Evolutionary conservation across 1,139 yeast species (phyloP), one percentile per base, ranked within the genome.

Genomic region (Taphrina pruni): DNA sequence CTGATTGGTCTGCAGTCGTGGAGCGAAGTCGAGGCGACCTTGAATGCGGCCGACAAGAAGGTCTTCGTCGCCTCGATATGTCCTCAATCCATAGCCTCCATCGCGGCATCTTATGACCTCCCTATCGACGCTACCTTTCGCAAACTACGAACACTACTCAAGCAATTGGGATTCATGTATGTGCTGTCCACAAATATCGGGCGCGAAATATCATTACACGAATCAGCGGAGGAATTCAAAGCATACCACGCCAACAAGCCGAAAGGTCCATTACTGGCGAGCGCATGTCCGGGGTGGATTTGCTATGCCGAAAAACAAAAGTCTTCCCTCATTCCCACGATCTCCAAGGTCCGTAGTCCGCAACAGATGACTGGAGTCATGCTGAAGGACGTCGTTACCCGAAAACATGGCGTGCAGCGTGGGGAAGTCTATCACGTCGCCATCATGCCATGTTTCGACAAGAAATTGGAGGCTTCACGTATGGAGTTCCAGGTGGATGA

Each of bases 261-360:
- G 60, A 66, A 69, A 61, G 71, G 82, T 14, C 92, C 91, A 45
- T 70, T 85, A 20, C 75, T 88, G 74, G 81, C 90, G 73, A 82
- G 91, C 5, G 83, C 89, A 1, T 94, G 98, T 78, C 99, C 99
- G 0, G 99, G 99, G 0, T 94, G 97, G 93, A 96, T 95, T 0
- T 82, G 95, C 48, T 94, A 94, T 75, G 97, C 94, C 0, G 99
- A 94, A 76, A 94, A 94, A 81, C 93, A 97, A 0, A 97, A 94
- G 77, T 96, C 96, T 0, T 87, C 89, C 72, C 81, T 94, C 26
- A 80, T 92, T 36, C 89, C 93, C 0, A 79, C 80, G 71, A 74
- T 82, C 46, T 81, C 84, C 70, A 80, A 72, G 72, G 88, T 89
- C 65, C 90, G 91, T 75, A 90, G 97, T 0, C 95, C 99, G 1